Evolutionary conservation across 2,329 filamentous ascomycete species (phyloP), one percentile per base, ranked within the genome.

Genomic region (Fusarium burgessii): DNA sequence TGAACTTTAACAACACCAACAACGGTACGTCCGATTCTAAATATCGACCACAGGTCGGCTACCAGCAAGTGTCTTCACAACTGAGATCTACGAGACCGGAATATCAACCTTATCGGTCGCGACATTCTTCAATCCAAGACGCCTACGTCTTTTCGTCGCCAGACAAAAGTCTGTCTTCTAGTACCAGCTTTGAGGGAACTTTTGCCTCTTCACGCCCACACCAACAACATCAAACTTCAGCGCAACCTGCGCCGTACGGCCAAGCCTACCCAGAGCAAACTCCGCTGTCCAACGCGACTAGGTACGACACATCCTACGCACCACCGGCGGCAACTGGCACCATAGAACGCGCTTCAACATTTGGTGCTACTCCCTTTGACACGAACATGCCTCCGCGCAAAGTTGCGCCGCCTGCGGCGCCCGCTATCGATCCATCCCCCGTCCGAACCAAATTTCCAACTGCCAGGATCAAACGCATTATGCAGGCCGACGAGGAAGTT

Each of bases 401-500:
- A 70, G 76, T 76, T 41, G 80, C 76, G 71, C 80, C 77, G 42
- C 81, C 77, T 43, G 77, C 74, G 64, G 78, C 82, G 58, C 79
- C 81, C 33, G 79, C 80, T 45, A 82, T 89, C 75, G 90, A 83
- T 80, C 88, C 80, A 83, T 97, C 83, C 81, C 87, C 94, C 45
- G 94, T 99, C 75, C 93, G 90, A 81, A 98, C 95, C 36, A 98
- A 98, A 77, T 99, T 99, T 77, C 96, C 96, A 3, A 97, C 97
- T 35, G 96, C 96, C 17, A 89, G 96, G 68, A 99, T 99, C 85
- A 99, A 99, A 86, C 91, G 96, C 55, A 98, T 99, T 77, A 98
- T 99, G 96, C 96, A 99, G 83, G 95, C 95, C 14, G 96, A 99
- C 78, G 96, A 99, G 78, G 96, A 99, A 80, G 95, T 99, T 1